Percentiles rank a stretch among this genome's conserved stretches.
Evolutionary conservation across 2,329 filamentous ascomycete species (phyloP).

Genomic region (Fusarium haematococcum): DNA sequence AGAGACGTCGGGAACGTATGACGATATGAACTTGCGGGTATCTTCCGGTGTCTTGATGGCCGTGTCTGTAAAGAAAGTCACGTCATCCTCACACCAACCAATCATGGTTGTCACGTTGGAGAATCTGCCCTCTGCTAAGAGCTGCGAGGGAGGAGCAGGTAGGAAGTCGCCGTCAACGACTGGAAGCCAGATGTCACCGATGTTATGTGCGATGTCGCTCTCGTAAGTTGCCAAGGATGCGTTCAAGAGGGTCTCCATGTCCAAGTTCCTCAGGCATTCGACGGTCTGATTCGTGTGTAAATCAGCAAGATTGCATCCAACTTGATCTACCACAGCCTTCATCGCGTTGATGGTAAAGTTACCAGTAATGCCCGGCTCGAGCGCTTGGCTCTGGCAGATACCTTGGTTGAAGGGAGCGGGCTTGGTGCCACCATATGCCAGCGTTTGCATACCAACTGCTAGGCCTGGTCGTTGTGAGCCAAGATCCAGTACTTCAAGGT

Average conservation of each 20-base stretch:
- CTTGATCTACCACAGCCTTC: neutral
- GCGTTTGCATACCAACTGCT: neutral
- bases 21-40: neutral
- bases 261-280: neutral
- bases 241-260: neutral
- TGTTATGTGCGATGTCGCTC: neutral
- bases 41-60: neutral
- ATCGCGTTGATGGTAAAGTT: neutral
- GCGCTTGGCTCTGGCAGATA: neutral
- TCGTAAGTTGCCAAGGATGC: neutral
- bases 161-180: neutral
- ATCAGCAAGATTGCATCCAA: neutral
- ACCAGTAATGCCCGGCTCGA: neutral
- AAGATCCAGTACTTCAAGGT: neutral
- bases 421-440: neutral
- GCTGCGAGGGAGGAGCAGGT: neutral
- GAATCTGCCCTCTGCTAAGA: neutral
- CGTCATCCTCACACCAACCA: neutral
- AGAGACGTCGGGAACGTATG: neutral
- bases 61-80: neutral
- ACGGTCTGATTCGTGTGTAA: neutral
- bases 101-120: neutral
- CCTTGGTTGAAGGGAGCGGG: neutral
- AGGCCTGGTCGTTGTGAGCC: neutral
- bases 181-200: neutral